phyloP scores from a whole-genome alignment of 2,329 filamentous ascomycete species.

The Neurospora sp. region DNA sequence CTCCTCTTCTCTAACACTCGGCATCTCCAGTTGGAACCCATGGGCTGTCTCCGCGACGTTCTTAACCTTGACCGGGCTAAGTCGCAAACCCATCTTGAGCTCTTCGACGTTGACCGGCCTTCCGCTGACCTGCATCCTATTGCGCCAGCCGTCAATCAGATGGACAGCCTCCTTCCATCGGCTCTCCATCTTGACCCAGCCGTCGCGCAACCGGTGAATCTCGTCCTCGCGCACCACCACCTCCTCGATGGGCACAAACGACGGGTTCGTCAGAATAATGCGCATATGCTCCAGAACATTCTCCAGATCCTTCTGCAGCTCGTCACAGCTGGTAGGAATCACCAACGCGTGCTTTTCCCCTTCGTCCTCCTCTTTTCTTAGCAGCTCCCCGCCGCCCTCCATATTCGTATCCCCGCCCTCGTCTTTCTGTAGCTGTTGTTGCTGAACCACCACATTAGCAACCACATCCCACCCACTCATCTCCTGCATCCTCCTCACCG shows the following conservation, averaged over 20 bases:
- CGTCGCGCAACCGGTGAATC: constrained; percentile 69
- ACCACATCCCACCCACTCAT: constrained; percentile 48
- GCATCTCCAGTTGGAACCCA: constrained; percentile 28
- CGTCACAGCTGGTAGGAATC: constrained; percentile 39
- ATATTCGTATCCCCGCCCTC: constrained; percentile 19
- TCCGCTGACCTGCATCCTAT: constrained; percentile 62
- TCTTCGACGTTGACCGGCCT: constrained; percentile 60
- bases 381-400: not conserved
- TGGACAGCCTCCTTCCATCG: constrained; percentile 83
- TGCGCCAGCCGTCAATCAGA: constrained; percentile 88
- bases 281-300: constrained; percentile 70
- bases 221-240: constrained; percentile 88
- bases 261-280: constrained; percentile 82
- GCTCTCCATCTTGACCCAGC: constrained; percentile 88
- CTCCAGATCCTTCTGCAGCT: constrained; percentile 67
- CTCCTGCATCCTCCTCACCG: constrained; percentile 60
- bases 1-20: constrained; percentile 34
- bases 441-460: not conserved
- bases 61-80: constrained; percentile 47
- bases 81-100: constrained; percentile 55
- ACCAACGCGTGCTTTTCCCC: constrained; percentile 16
- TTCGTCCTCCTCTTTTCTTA: constrained; percentile 12
- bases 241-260: constrained; percentile 91
- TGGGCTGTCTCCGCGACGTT: constrained; percentile 38
- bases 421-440: not conserved